These are phyloP conservation scores for Trichothecium roseum DNA, from an alignment of 2,329 filamentous ascomycete species.

Conservation along the genomic window DNA sequence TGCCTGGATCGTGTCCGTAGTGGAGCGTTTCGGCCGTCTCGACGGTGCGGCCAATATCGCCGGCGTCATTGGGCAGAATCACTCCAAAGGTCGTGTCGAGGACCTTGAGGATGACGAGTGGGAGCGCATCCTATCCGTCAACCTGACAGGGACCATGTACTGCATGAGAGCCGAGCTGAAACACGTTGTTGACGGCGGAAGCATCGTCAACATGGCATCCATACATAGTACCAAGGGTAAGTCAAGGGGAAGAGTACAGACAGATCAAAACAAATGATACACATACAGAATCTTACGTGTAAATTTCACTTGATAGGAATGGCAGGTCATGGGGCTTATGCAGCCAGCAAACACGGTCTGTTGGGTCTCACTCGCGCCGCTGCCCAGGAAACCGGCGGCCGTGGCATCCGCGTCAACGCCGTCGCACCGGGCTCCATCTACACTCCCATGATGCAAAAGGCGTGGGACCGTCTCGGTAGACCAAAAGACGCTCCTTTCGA, in stretches of 20 bases:
- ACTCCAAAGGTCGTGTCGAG: slow-evolving; percentile 25
- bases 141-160: slow-evolving; percentile 38
- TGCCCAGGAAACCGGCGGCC: slow-evolving; percentile 23
- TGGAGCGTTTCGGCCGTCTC: slow-evolving; percentile 35
- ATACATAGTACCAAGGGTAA: slow-evolving; percentile 32
- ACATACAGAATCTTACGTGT: background rate
- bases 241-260: background rate
- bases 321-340: slow-evolving; percentile 19
- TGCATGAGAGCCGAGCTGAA: slow-evolving; percentile 32
- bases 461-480: slow-evolving; percentile 21
- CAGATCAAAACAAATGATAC: background rate
- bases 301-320: slow-evolving; percentile 11
- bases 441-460: slow-evolving; percentile 36
- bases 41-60: slow-evolving; percentile 45
- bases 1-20: slow-evolving; percentile 32
- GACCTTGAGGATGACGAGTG: slow-evolving; percentile 34
- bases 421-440: slow-evolving; percentile 36
- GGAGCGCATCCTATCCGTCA: slow-evolving; percentile 33
- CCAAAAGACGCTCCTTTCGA: slow-evolving; percentile 28
- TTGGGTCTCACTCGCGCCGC: slow-evolving; percentile 21
- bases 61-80: slow-evolving; percentile 34
- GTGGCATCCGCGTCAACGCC: slow-evolving; percentile 32
- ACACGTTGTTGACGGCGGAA: slow-evolving; percentile 37
- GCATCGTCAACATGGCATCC: slow-evolving; percentile 47
- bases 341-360: slow-evolving; percentile 23